phyloP scores from a whole-genome alignment of 1,139 yeast genomes.

The Pichia sp. region DNA sequence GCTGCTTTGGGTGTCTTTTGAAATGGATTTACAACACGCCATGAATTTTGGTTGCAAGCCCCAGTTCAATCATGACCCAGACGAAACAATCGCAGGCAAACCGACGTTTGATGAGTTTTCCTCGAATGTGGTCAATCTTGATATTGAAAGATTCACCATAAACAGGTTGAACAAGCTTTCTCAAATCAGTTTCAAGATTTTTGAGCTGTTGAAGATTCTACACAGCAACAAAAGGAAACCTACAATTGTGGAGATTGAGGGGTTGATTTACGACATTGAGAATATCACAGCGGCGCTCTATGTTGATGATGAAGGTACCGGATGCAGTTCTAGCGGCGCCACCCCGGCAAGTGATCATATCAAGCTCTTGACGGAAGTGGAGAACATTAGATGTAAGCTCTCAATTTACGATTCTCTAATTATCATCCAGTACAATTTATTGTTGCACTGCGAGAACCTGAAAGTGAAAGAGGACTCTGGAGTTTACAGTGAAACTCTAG shows the following conservation, averaged over 20 bases:
- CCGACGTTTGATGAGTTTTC: constrained; percentile 19
- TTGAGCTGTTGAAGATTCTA: constrained; percentile 12
- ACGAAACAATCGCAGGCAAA: constrained; percentile 21
- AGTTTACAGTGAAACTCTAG: neutral
- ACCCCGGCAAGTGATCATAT: no score
- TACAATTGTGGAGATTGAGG: constrained; percentile 11
- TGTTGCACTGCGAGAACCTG: constrained; percentile 6
- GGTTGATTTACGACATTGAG: constrained; percentile 3
- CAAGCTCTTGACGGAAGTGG: no score
- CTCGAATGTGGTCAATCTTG: constrained; percentile 11
- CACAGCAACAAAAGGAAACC: constrained; percentile 15
- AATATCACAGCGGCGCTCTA: neutral
- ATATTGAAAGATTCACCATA: constrained; percentile 14
- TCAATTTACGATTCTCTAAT: neutral
- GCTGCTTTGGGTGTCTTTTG: constrained; percentile 23
- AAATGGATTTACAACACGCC: constrained; percentile 33
- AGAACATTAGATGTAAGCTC: no score
- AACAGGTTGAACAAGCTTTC: constrained; percentile 12
- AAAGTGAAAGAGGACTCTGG: neutral
- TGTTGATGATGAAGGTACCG: no score
- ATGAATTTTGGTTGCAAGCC: constrained; percentile 35
- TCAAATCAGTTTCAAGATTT: constrained; percentile 9
- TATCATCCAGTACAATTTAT: constrained; percentile 5
- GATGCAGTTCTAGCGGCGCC: no score
- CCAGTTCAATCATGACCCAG: constrained; percentile 24